phyloP scores from a whole-genome alignment of 768 basidiomycete genomes.

The Trametes maxima region DNA sequence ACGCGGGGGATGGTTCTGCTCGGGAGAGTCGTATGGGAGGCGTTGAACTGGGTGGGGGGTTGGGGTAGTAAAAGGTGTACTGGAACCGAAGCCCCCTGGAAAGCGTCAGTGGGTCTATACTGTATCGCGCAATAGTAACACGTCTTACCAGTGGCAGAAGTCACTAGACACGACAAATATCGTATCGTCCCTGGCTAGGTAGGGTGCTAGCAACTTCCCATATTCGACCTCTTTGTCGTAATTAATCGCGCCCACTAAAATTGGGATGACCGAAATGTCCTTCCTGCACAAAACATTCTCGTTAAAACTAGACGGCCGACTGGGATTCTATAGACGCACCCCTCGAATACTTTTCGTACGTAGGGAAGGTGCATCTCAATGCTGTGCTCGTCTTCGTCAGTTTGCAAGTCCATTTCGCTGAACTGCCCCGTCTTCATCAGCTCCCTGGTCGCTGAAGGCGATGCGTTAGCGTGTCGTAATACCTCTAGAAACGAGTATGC shows the following conservation, averaged over 20 bases:
- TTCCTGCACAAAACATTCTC: slow-evolving; percentile 40
- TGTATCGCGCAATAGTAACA: background rate
- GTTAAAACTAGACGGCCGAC: background rate
- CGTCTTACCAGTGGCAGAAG: slow-evolving; percentile 92
- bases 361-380: slow-evolving; percentile 98
- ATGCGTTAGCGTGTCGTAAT: background rate
- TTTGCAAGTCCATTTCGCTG: slow-evolving; percentile 57
- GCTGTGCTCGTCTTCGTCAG: slow-evolving; percentile 95
- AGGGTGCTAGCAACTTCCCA: slow-evolving; percentile 77
- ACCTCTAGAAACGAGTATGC: slow-evolving; percentile 30
- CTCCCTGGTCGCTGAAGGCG: slow-evolving; percentile 60
- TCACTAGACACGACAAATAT: slow-evolving; percentile 93
- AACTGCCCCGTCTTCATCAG: slow-evolving; percentile 71
- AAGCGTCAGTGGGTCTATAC: background rate
- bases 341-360: slow-evolving; percentile 80
- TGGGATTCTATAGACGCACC: slow-evolving; percentile 45
- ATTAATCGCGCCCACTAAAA: slow-evolving; percentile 83
- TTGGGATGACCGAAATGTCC: slow-evolving; percentile 84
- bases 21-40: slow-evolving; percentile 55
- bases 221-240: slow-evolving; percentile 59
- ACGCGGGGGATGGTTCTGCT: slow-evolving; percentile 38
- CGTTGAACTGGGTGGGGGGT: slow-evolving; percentile 49
- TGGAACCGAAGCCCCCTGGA: slow-evolving; percentile 81
- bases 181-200: slow-evolving; percentile 75
- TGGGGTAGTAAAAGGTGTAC: slow-evolving; percentile 86